Evolutionary conservation across 257 asterid genomes (phyloP).

Genomic region (Solanum etuberosum): DNA sequence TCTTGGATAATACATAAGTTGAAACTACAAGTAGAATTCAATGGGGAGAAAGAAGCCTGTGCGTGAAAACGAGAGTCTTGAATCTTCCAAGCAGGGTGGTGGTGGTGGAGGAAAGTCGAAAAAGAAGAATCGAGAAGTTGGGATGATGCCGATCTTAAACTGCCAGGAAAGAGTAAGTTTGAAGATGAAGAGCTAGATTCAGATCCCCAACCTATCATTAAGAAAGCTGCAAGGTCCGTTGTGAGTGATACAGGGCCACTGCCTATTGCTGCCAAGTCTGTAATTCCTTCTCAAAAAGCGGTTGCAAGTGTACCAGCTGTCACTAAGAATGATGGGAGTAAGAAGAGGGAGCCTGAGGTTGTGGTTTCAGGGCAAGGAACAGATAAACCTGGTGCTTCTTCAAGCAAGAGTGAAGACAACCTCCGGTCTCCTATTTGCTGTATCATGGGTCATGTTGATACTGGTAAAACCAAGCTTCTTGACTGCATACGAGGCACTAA

Average conservation of each 20-base stretch:
- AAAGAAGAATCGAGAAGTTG: constrained; percentile 76
- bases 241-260: background rate
- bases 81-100: background rate
- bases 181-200: constrained; percentile 74
- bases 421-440: constrained; percentile 97
- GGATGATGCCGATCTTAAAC: constrained; percentile 83
- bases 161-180: constrained; percentile 75
- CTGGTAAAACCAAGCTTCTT: constrained; percentile 94
- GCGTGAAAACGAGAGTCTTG: constrained; percentile 43
- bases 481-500: constrained; percentile 95
- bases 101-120: constrained; percentile 61
- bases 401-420: constrained; percentile 20
- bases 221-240: constrained; percentile 7
- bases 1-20: background rate
- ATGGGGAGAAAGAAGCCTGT: constrained; percentile 81
- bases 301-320: constrained; percentile 1
- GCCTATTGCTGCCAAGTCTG: constrained; percentile 19
- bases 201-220: constrained; percentile 46
- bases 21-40: constrained; percentile 9
- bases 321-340: constrained; percentile 22
- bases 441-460: constrained; percentile 99
- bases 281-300: constrained; percentile 10
- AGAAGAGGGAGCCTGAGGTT: constrained; percentile 16
- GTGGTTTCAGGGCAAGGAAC: constrained; percentile 8
- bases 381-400: constrained; percentile 14